phyloP scores from a whole-genome alignment of 768 basidiomycete genomes.

The Pilatotrama ljubarskyi region DNA sequence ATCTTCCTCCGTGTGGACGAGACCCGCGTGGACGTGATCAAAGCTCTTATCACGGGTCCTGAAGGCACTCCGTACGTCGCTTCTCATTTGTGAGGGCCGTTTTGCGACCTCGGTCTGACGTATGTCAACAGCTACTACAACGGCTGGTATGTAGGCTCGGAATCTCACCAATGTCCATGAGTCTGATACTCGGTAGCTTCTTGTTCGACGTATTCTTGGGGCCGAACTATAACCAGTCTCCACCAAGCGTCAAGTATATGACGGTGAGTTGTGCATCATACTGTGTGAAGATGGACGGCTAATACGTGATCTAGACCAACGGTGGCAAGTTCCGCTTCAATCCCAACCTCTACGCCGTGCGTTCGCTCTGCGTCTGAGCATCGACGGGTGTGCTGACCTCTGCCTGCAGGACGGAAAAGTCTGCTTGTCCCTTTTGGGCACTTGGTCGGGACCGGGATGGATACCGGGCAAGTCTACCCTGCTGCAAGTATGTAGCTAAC shows the following conservation, averaged over 20 bases:
- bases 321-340: constrained; percentile 91
- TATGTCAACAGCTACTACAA: constrained; percentile 71
- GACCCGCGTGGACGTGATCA: constrained; percentile 87
- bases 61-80: constrained; percentile 85
- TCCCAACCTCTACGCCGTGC: constrained; percentile 89
- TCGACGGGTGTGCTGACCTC: not conserved
- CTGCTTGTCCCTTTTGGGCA: constrained; percentile 87
- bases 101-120: not conserved
- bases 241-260: constrained; percentile 75
- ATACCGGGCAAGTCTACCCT: constrained; percentile 86
- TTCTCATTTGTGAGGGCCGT: not conserved
- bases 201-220: constrained; percentile 94
- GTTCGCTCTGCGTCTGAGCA: constrained; percentile 23
- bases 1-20: constrained; percentile 94
- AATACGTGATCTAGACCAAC: constrained; percentile 56
- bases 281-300: not conserved
- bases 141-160: constrained; percentile 64
- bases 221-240: constrained; percentile 83
- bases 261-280: constrained; percentile 43
- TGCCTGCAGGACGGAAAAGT: constrained; percentile 82
- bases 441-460: constrained; percentile 95
- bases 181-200: constrained; percentile 40
- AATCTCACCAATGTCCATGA: constrained; percentile 1
- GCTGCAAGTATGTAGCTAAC: constrained; percentile 59
- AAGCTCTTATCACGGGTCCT: constrained; percentile 89